Conservation (phyloP, 2,329 filamentous ascomycete genomes). For the Ceratocystis cubensis region DNA sequence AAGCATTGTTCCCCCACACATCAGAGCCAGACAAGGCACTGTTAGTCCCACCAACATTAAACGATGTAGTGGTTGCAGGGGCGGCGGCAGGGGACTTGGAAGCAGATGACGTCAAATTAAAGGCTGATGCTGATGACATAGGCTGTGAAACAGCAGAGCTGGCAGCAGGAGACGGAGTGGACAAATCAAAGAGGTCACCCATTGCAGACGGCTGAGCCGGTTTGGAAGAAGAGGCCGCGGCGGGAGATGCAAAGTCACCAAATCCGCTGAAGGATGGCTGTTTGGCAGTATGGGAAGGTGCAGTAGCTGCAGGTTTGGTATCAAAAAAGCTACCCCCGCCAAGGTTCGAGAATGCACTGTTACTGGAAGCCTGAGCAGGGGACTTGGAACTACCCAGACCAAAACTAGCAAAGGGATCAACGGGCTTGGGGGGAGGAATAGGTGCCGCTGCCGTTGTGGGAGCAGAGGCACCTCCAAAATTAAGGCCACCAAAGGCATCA, state of each 20-base stretch:
- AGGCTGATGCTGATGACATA: slow-evolving; percentile 50
- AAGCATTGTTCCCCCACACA: slow-evolving; percentile 79
- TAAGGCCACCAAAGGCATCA: slow-evolving; percentile 53
- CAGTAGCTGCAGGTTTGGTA: slow-evolving; percentile 38
- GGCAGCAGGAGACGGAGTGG: slow-evolving; percentile 38
- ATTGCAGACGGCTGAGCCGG: slow-evolving; percentile 46
- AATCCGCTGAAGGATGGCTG: slow-evolving; percentile 45
- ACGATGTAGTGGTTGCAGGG: slow-evolving; percentile 18
- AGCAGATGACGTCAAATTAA: slow-evolving; percentile 55
- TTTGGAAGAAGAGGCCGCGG: slow-evolving; percentile 30
- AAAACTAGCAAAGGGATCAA: slow-evolving; percentile 51
- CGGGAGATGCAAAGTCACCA: slow-evolving; percentile 51
- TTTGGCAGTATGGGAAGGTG: slow-evolving; percentile 35
- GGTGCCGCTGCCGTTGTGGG: slow-evolving; percentile 28
- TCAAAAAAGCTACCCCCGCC: slow-evolving; percentile 79
- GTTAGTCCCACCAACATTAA: slow-evolving; percentile 30
- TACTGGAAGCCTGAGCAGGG: slow-evolving; percentile 29
- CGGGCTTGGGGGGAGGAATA: slow-evolving; percentile 33
- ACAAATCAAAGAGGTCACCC: slow-evolving; percentile 72
- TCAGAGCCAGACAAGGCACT: slow-evolving; percentile 44
- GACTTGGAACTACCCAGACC: slow-evolving; percentile 29
- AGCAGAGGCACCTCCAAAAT: slow-evolving; percentile 27
- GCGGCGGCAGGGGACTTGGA: slow-evolving; percentile 32
- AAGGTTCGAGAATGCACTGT: slow-evolving; percentile 38
- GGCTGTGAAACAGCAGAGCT: slow-evolving; percentile 32